These are phyloP conservation scores for Deuterostichococcus epilithicus DNA, from an alignment of 139 green algal species.

Conservation along the genomic window DNA sequence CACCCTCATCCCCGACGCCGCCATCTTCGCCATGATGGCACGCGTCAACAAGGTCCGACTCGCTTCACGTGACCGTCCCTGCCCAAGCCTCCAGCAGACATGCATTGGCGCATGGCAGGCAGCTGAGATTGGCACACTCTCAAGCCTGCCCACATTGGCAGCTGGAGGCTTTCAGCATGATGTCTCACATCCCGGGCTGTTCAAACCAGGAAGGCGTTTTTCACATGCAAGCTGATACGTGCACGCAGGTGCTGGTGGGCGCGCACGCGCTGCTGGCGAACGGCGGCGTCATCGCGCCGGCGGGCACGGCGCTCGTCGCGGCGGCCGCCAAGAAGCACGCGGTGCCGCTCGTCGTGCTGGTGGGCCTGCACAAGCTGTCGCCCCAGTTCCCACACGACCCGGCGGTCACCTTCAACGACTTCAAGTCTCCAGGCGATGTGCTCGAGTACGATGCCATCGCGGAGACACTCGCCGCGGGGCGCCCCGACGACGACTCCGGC, in stretches of 20 bases:
- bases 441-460: constrained; percentile 56
- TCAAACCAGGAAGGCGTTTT: too few species aligned
- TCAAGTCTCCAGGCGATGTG: constrained; percentile 51
- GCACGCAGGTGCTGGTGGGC: constrained; percentile 78
- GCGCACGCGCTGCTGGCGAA: constrained; percentile 92
- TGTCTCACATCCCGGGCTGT: background rate
- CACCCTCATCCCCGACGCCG: constrained; percentile 82
- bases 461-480: constrained; percentile 26
- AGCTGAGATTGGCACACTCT: too few species aligned
- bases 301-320: constrained; percentile 76
- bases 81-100: too few species aligned
- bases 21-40: constrained; percentile 97
- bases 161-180: too few species aligned
- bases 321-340: constrained; percentile 80
- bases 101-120: too few species aligned
- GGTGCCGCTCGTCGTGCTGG: constrained; percentile 94
- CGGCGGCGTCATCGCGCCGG: constrained; percentile 82
- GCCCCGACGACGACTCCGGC: background rate
- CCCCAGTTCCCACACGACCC: constrained; percentile 91
- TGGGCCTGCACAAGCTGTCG: constrained; percentile 90
- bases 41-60: constrained; percentile 90
- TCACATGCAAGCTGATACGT: too few species aligned
- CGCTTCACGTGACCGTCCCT: background rate
- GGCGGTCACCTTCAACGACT: constrained; percentile 79
- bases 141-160: too few species aligned